These are phyloP conservation scores for Epichloe hybrida DNA, from an alignment of 2,329 filamentous ascomycete genomes.

Conservation along the genomic window DNA sequence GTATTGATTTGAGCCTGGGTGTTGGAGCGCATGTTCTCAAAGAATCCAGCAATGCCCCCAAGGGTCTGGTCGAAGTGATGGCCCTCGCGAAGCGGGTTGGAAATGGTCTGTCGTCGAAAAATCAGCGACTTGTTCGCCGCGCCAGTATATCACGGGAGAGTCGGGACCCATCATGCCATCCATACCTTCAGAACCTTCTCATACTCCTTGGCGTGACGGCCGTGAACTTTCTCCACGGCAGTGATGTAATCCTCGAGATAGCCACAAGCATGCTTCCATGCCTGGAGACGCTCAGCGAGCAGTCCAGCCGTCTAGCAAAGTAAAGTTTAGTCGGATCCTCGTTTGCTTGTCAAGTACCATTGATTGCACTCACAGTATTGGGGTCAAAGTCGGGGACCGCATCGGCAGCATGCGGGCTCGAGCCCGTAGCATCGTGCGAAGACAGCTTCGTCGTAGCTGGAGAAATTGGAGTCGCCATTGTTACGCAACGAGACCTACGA, in stretches of 20 bases:
- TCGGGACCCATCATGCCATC: neutral
- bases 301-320: constrained; percentile 56
- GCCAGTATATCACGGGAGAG: too few relatives aligned
- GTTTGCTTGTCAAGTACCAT: neutral
- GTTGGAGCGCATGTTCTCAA: constrained; percentile 87
- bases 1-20: constrained; percentile 83
- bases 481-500: neutral
- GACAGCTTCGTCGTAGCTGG: constrained; percentile 24
- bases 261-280: constrained; percentile 89
- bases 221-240: constrained; percentile 76
- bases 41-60: constrained; percentile 79
- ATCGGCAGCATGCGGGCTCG: constrained; percentile 39
- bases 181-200: constrained; percentile 76
- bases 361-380: constrained; percentile 32
- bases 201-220: constrained; percentile 80
- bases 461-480: constrained; percentile 17
- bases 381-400: constrained; percentile 46
- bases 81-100: constrained; percentile 71
- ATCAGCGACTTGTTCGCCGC: neutral
- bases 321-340: neutral
- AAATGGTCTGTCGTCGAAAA: constrained; percentile 51
- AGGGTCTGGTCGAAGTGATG: constrained; percentile 85
- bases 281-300: constrained; percentile 74
- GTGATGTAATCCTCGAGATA: constrained; percentile 85
- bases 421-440: constrained; percentile 31